Base-by-base conservation (phyloP, 495 filamentous ascomycete genomes). In the Poronia punctata region DNA sequence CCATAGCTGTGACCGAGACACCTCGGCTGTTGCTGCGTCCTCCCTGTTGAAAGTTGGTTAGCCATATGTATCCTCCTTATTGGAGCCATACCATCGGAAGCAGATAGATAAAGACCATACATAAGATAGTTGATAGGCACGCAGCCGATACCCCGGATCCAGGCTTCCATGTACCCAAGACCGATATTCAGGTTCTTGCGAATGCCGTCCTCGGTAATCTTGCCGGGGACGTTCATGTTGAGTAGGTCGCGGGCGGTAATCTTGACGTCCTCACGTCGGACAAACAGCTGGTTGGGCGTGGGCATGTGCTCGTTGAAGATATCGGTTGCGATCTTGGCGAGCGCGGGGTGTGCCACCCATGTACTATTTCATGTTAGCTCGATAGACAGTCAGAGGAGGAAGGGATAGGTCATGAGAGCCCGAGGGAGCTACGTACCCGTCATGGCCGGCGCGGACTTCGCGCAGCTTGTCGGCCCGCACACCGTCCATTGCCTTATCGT, bases 241-340 rank as follows among this genome's bases (percentile, higher is more conserved):
- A 99, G 75, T 17, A 99, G 74, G 57, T 99, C 92, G 57, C 90
- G 92, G 48, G 77, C 82, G 33, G 80, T 80, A 52, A 99, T 78
- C 55, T 77, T 65, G 34, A 95, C 88, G 33, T 96, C 92, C 67
- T 96, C 88, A 48, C 87, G 83, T 29, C 92, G 84, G 38, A 82
- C 65, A 63, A 88, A 89, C 35, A 97, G 75, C 71, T 99, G 92
- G 74, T 99, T 99, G 15, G 93, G 89, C 11, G 93, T 96, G 19
- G 92, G 93, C 92, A 99, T 99, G 71, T 97, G 64, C 72, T 88
- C 82, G 76, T 99, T 96, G 79, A 99, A 99, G 51, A 97, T 77
- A 11, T 96, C 89, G 35, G 78, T 78, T 17, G 92, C 92, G 58
- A 99, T 95, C 32, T 69, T 46, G 3, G 92, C 89, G 18, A 99